These are phyloP conservation scores for Cytospora chrysosperma DNA, from an alignment of 2,329 filamentous ascomycete genomes.

Conservation along the genomic window DNA sequence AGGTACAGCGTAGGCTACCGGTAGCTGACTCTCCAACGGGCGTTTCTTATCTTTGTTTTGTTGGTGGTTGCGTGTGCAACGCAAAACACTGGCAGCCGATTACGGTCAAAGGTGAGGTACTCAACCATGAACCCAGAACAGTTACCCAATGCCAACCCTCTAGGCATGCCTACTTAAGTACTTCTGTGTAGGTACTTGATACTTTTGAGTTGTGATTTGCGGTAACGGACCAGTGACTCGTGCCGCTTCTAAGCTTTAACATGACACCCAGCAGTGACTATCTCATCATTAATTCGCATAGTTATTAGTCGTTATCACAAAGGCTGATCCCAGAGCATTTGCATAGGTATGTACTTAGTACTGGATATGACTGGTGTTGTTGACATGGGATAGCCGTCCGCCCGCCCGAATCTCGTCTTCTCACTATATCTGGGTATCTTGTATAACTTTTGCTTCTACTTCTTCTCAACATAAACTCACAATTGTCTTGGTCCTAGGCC, in stretches of 20 bases:
- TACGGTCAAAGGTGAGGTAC: conserved; percentile 1
- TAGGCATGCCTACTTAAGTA: no score
- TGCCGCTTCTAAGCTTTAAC: conserved; percentile 1
- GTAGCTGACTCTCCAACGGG: not conserved
- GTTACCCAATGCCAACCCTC: not conserved
- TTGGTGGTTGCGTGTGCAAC: not conserved
- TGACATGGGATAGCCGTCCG: not conserved
- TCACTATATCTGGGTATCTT: not conserved
- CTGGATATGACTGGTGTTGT: not conserved
- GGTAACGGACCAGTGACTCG: conserved; percentile 14
- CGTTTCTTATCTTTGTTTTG: not conserved
- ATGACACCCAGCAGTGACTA: conserved; percentile 8
- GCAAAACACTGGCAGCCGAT: conserved; percentile 12
- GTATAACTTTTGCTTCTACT: not conserved
- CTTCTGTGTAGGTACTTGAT: no score
- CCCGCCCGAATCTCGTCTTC: not conserved
- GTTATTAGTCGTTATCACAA: conserved; percentile 10
- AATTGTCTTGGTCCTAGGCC: not conserved
- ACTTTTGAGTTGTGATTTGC: not conserved
- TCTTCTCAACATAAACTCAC: not conserved
- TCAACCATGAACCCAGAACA: not conserved
- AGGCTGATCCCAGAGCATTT: not conserved
- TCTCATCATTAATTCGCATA: not conserved
- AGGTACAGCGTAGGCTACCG: no score
- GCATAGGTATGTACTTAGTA: no score